phyloP scores from a whole-genome alignment of 306 rosid genomes.

The Senna tora region DNA sequence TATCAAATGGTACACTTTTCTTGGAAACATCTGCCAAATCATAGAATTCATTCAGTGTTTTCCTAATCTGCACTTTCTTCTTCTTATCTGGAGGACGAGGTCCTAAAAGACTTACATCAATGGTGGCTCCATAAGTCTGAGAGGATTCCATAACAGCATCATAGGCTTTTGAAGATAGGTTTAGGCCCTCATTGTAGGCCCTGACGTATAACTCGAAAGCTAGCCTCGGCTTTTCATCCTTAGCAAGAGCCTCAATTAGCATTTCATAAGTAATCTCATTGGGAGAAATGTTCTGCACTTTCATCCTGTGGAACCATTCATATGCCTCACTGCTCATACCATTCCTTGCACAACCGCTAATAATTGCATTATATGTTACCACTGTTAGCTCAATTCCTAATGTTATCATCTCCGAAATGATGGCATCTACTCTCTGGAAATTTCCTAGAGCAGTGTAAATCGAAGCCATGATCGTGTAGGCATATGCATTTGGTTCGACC shows the following conservation, averaged over 20 bases:
- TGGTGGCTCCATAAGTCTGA: constrained; percentile 52
- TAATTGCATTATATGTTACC: constrained; percentile 87
- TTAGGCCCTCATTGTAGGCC: constrained; percentile 69
- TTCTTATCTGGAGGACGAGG: constrained; percentile 66
- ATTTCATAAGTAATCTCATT: constrained; percentile 76
- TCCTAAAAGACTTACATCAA: constrained; percentile 62
- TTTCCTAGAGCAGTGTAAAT: constrained; percentile 84
- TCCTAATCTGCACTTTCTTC: constrained; percentile 44
- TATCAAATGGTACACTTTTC: constrained; percentile 50
- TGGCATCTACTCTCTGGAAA: constrained; percentile 70
- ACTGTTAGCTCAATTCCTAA: constrained; percentile 71
- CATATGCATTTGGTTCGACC: constrained; percentile 71
- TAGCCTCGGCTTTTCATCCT: constrained; percentile 85
- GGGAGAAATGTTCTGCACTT: constrained; percentile 70
- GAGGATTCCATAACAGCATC: constrained; percentile 69
- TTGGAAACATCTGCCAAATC: constrained; percentile 45
- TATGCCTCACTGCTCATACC: constrained; percentile 74
- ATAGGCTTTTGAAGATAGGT: constrained; percentile 71
- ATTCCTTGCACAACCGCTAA: constrained; percentile 72
- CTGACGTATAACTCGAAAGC: constrained; percentile 77
- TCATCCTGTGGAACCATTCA: constrained; percentile 93
- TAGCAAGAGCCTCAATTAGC: constrained; percentile 86
- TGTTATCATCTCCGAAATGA: constrained; percentile 70
- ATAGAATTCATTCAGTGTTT: constrained; percentile 47
- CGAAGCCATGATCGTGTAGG: constrained; percentile 90